A percentile compares a stretch with the other conserved stretches of the same genome.
These are phyloP conservation scores for Prunus dulcis DNA, from an alignment of 306 rosid genomes.

Conservation along the genomic window DNA sequence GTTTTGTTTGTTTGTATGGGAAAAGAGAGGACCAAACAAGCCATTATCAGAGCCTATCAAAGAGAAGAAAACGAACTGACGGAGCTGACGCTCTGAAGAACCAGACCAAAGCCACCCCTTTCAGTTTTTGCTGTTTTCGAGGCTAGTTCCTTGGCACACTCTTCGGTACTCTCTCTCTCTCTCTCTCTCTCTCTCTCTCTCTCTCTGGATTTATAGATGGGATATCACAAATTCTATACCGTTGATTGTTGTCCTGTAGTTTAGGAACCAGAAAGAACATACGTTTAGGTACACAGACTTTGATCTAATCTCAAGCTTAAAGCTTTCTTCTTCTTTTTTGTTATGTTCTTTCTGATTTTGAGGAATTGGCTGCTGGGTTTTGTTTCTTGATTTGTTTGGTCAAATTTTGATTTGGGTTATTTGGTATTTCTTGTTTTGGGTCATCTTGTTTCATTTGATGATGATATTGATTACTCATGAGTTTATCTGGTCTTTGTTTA, in stretches of 20 bases:
- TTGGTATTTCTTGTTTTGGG: neutral
- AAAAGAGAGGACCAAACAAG: constrained; percentile 61
- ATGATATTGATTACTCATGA: constrained; percentile 13
- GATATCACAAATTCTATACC: constrained; percentile 17
- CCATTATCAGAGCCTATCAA: constrained; percentile 51
- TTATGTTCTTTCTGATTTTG: neutral
- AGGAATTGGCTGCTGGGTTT: neutral
- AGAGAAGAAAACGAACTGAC: constrained; percentile 8
- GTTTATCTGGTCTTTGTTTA: constrained; percentile 3
- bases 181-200: constrained; percentile 20
- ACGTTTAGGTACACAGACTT: constrained; percentile 4
- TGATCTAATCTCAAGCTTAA: constrained; percentile 10
- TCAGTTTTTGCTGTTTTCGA: constrained; percentile 27
- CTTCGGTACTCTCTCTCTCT: constrained; percentile 43
- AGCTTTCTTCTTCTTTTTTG: neutral
- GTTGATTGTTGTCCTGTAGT: constrained; percentile 16
- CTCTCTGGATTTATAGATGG: constrained; percentile 18
- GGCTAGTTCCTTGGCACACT: constrained; percentile 29
- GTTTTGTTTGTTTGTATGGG: constrained; percentile 38
- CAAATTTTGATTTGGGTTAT: constrained; percentile 9
- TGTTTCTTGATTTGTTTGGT: neutral
- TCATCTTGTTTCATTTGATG: neutral
- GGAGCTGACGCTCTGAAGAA: constrained; percentile 21
- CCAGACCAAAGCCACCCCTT: neutral
- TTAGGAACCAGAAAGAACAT: constrained; percentile 21